phyloP scores from a whole-genome alignment of 345 rosid genomes.

The Citrus australasica region DNA sequence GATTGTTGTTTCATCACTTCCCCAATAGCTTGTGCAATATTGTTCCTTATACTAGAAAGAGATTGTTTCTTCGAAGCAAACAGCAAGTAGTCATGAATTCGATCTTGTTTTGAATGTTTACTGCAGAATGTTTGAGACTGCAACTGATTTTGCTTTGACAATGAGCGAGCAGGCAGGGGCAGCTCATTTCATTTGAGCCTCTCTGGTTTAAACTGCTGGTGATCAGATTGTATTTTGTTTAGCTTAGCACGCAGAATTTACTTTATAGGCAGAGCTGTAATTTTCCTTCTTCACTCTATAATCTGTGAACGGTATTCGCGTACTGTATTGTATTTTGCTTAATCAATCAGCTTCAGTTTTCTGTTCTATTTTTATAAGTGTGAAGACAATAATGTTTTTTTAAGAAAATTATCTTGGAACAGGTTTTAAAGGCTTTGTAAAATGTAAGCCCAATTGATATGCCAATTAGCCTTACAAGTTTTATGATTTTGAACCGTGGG shows the following conservation, averaged over 20 bases:
- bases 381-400: too few species aligned
- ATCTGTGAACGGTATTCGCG: not conserved
- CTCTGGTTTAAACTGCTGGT: not conserved
- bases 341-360: not conserved
- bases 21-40: not conserved
- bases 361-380: too few species aligned
- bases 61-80: not conserved
- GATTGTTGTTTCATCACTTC: not conserved
- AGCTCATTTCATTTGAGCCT: not conserved
- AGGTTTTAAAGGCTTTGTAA: too few species aligned
- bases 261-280: not conserved
- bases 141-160: not conserved
- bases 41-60: slow-evolving; percentile 15
- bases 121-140: not conserved
- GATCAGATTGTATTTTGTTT: not conserved
- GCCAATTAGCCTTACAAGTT: too few species aligned
- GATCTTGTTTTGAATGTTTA: not conserved
- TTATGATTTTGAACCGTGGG: too few species aligned
- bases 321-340: not conserved
- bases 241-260: not conserved
- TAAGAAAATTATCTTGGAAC: rapidly evolving
- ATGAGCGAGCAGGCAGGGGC: not conserved
- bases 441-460: too few species aligned
- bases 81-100: not conserved
- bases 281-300: not conserved